Evolutionary conservation across 2,329 filamentous ascomycete species (phyloP), one percentile per base, ranked within the genome.

Genomic region (Alternaria panax): DNA sequence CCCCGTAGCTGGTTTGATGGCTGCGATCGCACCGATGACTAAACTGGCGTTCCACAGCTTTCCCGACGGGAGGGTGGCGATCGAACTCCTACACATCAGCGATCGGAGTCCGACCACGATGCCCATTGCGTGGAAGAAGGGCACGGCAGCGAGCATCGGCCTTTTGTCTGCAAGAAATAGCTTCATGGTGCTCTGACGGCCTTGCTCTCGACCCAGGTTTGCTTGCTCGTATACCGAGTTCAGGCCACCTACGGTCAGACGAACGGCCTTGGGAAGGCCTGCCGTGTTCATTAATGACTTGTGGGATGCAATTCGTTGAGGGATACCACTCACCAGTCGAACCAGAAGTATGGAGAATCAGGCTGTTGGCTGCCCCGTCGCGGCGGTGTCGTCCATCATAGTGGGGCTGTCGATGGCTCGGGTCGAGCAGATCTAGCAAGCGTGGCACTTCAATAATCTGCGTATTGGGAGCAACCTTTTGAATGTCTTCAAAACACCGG

Each of bases 241-340:
- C 28, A 47, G 45, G 45, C 45, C 24, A 8, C 30, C n/a, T 18
- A 47, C 45, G 16, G 45, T 47, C 45, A 47, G 18, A 22, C 45
- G 45, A 47, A 47, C 45, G 20, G 45, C n/a, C 45, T 47, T 47
- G 14, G 45, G 45, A 32, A 47, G 45, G 16, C 45, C 45, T 47
- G 27, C 28, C 34, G n/a, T 22, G 18, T 25, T 47, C 30, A 12
- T 47, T 32, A 47, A 30, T 18, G 45, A 11, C 16, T 9, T 32
- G 27, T 20, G 30, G 45, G 28, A 47, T 47, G 18, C 27, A 22
- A 22, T 34, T 47, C 30, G n/a, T 20, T 18, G 45, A 18, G 20
- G 27, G 27, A 32, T 20, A 22, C 30, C 30, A 32, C 45, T 47
- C 20, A 47, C 28, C 28, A 47, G 45, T 47, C 16, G 27, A 47